These are phyloP conservation scores for Monascus ruber DNA, from an alignment of 2,329 filamentous ascomycete species.

Conservation along the genomic window DNA sequence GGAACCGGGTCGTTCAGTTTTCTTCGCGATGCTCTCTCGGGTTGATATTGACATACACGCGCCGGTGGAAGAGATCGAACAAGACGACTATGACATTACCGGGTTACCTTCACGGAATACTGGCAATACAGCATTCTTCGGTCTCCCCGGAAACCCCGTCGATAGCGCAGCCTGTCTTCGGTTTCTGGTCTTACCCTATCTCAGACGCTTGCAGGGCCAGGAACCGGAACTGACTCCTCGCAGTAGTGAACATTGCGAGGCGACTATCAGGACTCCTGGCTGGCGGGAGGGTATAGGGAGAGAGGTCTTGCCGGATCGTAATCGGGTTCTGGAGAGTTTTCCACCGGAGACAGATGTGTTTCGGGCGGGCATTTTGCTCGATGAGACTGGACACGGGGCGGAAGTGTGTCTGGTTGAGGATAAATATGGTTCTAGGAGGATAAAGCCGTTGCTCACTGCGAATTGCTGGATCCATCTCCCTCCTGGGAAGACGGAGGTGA, in stretches of 20 bases:
- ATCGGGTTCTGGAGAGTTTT: background rate
- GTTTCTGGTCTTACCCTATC: slow-evolving; percentile 17
- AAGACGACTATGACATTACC: too few species aligned
- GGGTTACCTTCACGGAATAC: too few species aligned
- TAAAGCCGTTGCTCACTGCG: slow-evolving; percentile 11
- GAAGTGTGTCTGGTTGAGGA: slow-evolving; percentile 4
- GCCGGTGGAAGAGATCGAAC: too few species aligned
- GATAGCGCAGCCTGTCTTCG: slow-evolving; percentile 18
- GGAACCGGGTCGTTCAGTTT: slow-evolving; percentile 17
- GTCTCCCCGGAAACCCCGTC: slow-evolving; percentile 16
- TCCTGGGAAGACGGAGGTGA: slow-evolving; percentile 4
- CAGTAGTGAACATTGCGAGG: background rate
- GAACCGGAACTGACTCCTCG: slow-evolving; percentile 1
- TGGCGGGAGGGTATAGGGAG: too few species aligned
- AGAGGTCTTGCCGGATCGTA: too few species aligned
- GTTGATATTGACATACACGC: background rate
- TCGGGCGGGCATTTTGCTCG: slow-evolving; percentile 2
- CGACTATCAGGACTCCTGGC: background rate
- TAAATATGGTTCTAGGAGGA: slow-evolving; percentile 13
- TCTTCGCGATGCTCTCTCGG: slow-evolving; percentile 13
- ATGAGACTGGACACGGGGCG: background rate
- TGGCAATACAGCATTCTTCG: slow-evolving; percentile 12
- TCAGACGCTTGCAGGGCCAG: slow-evolving; percentile 7
- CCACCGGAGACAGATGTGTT: slow-evolving; percentile 4
- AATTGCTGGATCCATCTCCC: slow-evolving; percentile 16